These are phyloP conservation scores for Lactarius tabidus DNA, from an alignment of 768 basidiomycete species.

Conservation along the genomic window DNA sequence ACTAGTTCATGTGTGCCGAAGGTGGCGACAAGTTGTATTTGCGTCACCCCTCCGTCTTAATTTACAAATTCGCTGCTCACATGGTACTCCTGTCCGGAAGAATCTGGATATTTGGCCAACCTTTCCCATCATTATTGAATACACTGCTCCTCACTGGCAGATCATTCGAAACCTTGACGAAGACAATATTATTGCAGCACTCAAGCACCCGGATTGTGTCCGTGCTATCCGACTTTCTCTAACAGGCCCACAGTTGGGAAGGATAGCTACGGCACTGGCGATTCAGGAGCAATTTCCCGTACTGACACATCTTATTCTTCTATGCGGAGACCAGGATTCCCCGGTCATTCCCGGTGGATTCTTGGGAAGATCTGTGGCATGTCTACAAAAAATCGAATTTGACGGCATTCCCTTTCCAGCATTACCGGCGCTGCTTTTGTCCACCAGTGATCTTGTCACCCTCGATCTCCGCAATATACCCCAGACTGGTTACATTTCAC, in stretches of 20 bases:
- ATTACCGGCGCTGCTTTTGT: not conserved
- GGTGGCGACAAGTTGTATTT: not conserved
- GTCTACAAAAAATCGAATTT: not conserved
- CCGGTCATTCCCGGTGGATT: not conserved
- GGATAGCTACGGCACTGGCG: too few species aligned
- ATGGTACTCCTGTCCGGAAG: not conserved
- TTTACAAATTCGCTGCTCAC: not conserved
- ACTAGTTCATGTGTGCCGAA: not conserved
- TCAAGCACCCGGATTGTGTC: too few species aligned
- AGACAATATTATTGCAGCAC: too few species aligned
- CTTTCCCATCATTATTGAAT: not conserved
- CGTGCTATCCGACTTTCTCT: too few species aligned
- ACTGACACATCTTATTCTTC: too few species aligned
- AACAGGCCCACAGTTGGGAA: too few species aligned
- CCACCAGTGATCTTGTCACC: not conserved
- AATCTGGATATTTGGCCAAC: not conserved
- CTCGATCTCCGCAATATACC: not conserved
- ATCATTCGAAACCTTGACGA: too few species aligned
- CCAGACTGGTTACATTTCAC: not conserved
- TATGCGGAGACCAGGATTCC: too few species aligned
- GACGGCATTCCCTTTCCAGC: not conserved
- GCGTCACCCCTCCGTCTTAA: not conserved
- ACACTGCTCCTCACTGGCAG: too few species aligned
- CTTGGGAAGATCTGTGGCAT: not conserved
- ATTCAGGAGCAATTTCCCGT: too few species aligned